Base-by-base conservation (phyloP, 768 basidiomycete species). In the Leccinum obscurum region DNA sequence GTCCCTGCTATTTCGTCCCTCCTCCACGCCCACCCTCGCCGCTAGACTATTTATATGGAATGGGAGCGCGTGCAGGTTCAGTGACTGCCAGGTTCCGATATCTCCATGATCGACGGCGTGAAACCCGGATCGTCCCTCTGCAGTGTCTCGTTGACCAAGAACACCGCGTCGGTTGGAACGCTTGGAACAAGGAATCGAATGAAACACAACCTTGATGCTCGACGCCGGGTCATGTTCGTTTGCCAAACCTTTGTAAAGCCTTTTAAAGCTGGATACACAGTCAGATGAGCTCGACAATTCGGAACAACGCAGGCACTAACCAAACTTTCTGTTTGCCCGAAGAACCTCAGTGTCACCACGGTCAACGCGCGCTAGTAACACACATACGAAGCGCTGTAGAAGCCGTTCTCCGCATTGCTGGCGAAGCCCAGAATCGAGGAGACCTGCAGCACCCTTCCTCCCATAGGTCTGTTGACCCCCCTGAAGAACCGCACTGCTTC, bases 71-170 rank as follows among this genome's bases (percentile, higher is more conserved):
- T 34, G 11, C 10, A 34, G 32, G 30, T 34, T 34, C 32, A 0
- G 32, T 1, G 95, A 37, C 78, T 81, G 10, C 92, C 93, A 35
- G 95, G 94, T 76, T 95, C 93, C 11, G 93, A 90, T n/a, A 77
- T 77, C 57, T 94, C 94, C 48, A 95, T 86, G 65, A 93, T 88
- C 60, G 70, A 77, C 68, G 82, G 81, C 15, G 82, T 85, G 72
- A 85, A 92, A 0, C 89, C 89, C 2, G 77, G 74, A 14, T 77
- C 81, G 46, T 76, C 77, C 62, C 81, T 83, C 56, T 79, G 76
- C 67, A 81, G 69, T 3, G 88, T 90, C 52, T 90, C 87, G 17
- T 90, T 85, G 1, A 88, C 88, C 3, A 85, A 80, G 59, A 87
- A 69, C 13, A 93, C 81, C 63, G 10, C 32, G 32, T 32, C 32